These are phyloP conservation scores for Eleusine coracana DNA, from an alignment of 176 grass and related monocot genomes.

Conservation along the genomic window DNA sequence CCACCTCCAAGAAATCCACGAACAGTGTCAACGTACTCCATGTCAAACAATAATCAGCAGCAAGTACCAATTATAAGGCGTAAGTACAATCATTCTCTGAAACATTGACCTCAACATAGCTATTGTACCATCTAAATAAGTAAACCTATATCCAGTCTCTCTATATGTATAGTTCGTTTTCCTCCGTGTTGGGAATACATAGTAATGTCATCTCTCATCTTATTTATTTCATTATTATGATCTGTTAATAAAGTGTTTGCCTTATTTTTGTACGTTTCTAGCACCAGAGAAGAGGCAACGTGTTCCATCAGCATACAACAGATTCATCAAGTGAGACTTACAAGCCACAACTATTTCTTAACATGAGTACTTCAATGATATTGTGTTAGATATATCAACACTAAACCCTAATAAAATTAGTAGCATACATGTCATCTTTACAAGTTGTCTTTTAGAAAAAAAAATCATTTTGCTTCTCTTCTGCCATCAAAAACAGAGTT, in stretches of 20 bases:
- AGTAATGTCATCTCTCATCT: background rate
- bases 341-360: background rate
- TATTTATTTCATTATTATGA: background rate
- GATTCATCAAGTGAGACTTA: constrained; percentile 86
- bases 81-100: constrained; percentile 34
- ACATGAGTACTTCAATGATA: background rate
- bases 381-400: background rate
- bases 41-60: constrained; percentile 60
- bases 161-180: background rate
- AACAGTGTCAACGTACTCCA: constrained; percentile 35
- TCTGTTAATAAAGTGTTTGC: background rate
- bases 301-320: constrained; percentile 91
- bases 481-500: background rate
- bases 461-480: background rate
- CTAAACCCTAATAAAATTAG: background rate
- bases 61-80: constrained; percentile 55
- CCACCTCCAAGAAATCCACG: constrained; percentile 51
- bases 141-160: background rate
- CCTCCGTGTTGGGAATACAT: background rate
- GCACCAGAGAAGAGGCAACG: constrained; percentile 88
- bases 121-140: background rate
- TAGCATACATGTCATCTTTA: background rate
- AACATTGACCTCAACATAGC: background rate
- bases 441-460: background rate
- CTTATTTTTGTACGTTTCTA: constrained; percentile 28